phyloP scores from a whole-genome alignment of 1,284 basidiomycete genomes.

The Rhodofomes roseus region DNA sequence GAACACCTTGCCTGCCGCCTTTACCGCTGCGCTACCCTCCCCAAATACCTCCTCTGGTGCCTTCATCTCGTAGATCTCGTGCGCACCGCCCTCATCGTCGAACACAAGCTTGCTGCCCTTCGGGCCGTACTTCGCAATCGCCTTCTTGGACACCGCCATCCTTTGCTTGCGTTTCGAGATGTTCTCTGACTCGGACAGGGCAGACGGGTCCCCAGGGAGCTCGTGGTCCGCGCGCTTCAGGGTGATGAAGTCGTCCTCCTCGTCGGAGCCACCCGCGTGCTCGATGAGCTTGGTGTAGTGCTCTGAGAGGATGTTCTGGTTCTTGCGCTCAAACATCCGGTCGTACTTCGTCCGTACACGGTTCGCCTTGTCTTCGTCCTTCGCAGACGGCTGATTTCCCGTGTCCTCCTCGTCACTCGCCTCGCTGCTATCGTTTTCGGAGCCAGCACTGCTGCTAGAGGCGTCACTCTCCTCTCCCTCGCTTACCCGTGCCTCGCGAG shows the following conservation, averaged over 20 bases:
- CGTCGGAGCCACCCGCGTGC: constrained; percentile 37
- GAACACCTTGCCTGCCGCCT: constrained; percentile 66
- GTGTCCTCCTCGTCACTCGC: constrained; percentile 23
- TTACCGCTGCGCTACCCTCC: constrained; percentile 49
- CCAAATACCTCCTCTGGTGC: constrained; percentile 68
- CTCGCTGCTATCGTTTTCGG: constrained; percentile 17
- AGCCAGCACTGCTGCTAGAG: constrained; percentile 23
- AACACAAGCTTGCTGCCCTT: constrained; percentile 75
- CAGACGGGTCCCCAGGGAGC: constrained; percentile 41
- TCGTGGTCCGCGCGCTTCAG: constrained; percentile 90
- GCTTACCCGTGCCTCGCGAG: constrained; percentile 22
- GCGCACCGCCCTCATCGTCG: constrained; percentile 80
- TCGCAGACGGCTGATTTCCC: background rate
- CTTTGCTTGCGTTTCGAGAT: constrained; percentile 62
- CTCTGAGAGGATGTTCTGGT: constrained; percentile 89
- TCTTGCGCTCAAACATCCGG: constrained; percentile 96
- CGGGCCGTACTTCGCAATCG: constrained; percentile 59
- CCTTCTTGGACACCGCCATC: constrained; percentile 78
- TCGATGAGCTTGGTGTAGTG: constrained; percentile 91
- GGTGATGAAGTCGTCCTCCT: constrained; percentile 84
- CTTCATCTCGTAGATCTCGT: constrained; percentile 79
- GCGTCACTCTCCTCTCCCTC: constrained; percentile 27
- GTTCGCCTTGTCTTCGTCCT: constrained; percentile 6
- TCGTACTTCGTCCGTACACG: constrained; percentile 92
- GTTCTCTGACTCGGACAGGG: constrained; percentile 37